Evolutionary conservation across 352 stramenopile species (phyloP).

Genomic region (Globisporangium splendens): DNA sequence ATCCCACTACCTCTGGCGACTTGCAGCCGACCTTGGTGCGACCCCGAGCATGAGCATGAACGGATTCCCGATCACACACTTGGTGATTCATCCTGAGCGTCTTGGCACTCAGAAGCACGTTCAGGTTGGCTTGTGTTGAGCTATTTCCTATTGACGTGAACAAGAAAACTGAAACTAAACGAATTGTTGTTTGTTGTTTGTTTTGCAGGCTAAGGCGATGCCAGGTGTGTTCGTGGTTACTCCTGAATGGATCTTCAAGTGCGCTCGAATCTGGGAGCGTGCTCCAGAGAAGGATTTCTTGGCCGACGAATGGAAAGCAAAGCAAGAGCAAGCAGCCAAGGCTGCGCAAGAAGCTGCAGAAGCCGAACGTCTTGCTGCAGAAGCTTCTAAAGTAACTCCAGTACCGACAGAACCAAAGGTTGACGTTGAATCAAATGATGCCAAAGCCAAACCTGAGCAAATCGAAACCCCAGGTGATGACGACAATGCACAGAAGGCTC

Average conservation of each 20-base stretch:
- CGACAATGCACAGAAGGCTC: background rate
- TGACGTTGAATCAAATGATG: background rate
- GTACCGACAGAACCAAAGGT: background rate
- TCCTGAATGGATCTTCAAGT: constrained; percentile 81
- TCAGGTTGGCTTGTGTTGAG: constrained; percentile 26
- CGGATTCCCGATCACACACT: constrained; percentile 76
- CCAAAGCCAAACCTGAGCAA: background rate
- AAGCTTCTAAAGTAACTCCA: background rate
- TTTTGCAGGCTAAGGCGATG: constrained; percentile 51
- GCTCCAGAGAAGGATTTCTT: constrained; percentile 64
- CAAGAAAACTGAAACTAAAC: background rate
- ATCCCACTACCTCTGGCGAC: constrained; percentile 73
- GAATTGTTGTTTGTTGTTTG: background rate
- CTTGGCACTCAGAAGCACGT: constrained; percentile 81
- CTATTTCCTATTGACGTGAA: background rate
- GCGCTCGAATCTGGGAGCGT: constrained; percentile 61
- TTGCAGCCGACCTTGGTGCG: constrained; percentile 67
- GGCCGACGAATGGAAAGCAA: constrained; percentile 59
- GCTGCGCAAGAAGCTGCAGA: constrained; percentile 15
- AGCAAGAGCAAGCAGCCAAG: constrained; percentile 19
- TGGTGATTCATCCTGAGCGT: constrained; percentile 78
- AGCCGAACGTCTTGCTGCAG: constrained; percentile 4
- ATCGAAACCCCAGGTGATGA: background rate
- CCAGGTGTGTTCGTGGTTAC: constrained; percentile 60
- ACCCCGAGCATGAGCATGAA: constrained; percentile 64